A percentile compares a stretch with the other conserved stretches of the same genome.
Conservation (phyloP, 1,284 basidiomycete species). For the Rhodotorula sp. region DNA sequence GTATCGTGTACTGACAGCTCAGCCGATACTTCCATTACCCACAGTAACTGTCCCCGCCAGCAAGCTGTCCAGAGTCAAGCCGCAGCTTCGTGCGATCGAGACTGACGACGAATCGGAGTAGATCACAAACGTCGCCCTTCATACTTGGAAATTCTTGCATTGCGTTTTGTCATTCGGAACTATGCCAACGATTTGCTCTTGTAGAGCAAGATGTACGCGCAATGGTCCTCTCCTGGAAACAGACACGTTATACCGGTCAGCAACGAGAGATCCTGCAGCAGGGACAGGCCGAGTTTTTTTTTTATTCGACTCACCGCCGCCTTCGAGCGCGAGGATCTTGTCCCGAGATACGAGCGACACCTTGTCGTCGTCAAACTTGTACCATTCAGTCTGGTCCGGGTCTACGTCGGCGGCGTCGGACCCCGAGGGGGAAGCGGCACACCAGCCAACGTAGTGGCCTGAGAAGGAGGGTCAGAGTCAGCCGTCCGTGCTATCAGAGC, state of each 20-base stretch:
- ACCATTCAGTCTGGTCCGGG: conserved; percentile 40
- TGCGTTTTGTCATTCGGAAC: background rate
- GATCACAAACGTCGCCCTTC: background rate
- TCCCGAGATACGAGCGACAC: conserved; percentile 73
- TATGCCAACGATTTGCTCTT: conserved; percentile 49
- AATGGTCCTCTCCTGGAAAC: conserved; percentile 59
- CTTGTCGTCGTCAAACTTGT: conserved; percentile 79
- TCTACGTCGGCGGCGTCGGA: conserved; percentile 24
- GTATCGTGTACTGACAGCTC: too few relatives aligned
- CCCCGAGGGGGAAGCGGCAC: conserved; percentile 13
- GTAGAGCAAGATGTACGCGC: conserved; percentile 83
- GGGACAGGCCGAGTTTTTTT: too few relatives aligned
- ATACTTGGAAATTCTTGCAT: background rate
- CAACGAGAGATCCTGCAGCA: background rate
- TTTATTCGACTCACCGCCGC: conserved; percentile 58
- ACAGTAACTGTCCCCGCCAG: background rate
- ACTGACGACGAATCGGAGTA: conserved; percentile 22
- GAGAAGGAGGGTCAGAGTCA: background rate
- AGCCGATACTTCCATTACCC: background rate
- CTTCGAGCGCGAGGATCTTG: conserved; percentile 77
- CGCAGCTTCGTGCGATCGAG: background rate
- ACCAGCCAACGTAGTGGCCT: conserved; percentile 42
- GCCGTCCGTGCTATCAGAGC: background rate
- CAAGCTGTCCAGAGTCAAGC: background rate
- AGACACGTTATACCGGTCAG: background rate